Evolutionary conservation across 1,139 yeast species (phyloP), one percentile per base, ranked within the genome.

Genomic region (Yamadazyma diddensiae): DNA sequence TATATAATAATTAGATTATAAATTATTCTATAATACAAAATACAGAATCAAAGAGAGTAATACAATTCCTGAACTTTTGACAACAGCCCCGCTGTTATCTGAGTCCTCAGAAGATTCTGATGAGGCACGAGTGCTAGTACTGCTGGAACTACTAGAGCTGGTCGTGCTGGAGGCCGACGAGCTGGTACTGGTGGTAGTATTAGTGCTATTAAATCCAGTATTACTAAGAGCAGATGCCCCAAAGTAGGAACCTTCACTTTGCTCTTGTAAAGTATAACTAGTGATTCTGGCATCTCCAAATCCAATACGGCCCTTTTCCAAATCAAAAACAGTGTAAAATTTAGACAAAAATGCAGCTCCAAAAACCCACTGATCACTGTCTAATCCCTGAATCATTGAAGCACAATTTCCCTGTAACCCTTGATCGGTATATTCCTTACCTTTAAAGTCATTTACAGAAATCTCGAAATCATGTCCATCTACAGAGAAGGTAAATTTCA

Each of bases 331-430:
- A 2, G 81, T 68, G 49, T 78, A 80, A 36, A 70, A 78, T 31
- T 68, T 65, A 41, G 70, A 69, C 43, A 81, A 55, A 48, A 81
- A 81, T 3, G 77, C 67, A 20, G 78, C 80, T 4, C 88, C 88
- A 25, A 81, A 57, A 24, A 81, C 61, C 77, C 77, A 69, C 31
- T 54, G 51, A 17, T 47, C 43, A 2, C 42, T 29, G 29, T 57
- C 60, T 7, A 70, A 48, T 12, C 84, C 86, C 54, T 77, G 84
- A 34, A 80, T 67, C 47, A 78, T 79, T 8, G 83, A 75, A n/a
- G 79, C 77, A 58, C 87, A 81, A 49, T 70, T 66, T 0, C 80
- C 79, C 12, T 45, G 24, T 35, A 70, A 61, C 0, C 46, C 52
- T 2, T 65, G 49, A 3, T 50, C 44, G 2, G 66, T 37, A 43